Base-by-base conservation (phyloP, 352 stramenopile species). In the Globisporangium carolinianum region DNA sequence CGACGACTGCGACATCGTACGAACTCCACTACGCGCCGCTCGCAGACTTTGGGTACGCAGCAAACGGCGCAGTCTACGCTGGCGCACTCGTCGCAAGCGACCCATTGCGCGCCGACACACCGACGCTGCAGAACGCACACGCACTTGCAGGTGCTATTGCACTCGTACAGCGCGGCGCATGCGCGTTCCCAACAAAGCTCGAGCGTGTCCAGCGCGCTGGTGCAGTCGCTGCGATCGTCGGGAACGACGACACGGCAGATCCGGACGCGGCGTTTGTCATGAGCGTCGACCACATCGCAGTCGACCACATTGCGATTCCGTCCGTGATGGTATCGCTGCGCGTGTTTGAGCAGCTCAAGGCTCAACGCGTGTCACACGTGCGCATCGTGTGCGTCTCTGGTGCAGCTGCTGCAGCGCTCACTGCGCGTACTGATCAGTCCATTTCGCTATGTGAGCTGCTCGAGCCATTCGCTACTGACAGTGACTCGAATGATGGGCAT, bases 171-270 rank as follows among this genome's bases (percentile, higher is more conserved):
- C 73, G 82, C 7, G 82, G 82, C 5, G 73, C 60, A 1, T 89
- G 79, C 48, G 80, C 82, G 10, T 91, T 91, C 55, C 79, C 82
- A 1, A 67, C 73, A 15, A 91, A 91, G 15, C 65, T 88, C 14
- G 73, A 85, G 60, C 75, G 82, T 6, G 65, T 84, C 9, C 82
- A 91, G 46, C 55, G 68, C 11, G 72, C 71, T 12, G 75, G 77
- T 8, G 79, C 79, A 0, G 63, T 83, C 4, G 82, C 82, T 6
- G 74, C 70, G 15, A 82, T 91, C 47, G 71, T 91, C 14, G 80
- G 77, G 45, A 91, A 89, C 51, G 71, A 89, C 59, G 81, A 89
- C 49, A 53, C 57, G 4, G 37, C 62, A 3, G 61, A 87, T 42
- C 65, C 63, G 0, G 69, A 84, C 37, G 66, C 69, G 12, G 75